Evolutionary conservation across 2,329 filamentous ascomycete genomes (phyloP).

Genomic region (Arthrobotrys sinensis): DNA sequence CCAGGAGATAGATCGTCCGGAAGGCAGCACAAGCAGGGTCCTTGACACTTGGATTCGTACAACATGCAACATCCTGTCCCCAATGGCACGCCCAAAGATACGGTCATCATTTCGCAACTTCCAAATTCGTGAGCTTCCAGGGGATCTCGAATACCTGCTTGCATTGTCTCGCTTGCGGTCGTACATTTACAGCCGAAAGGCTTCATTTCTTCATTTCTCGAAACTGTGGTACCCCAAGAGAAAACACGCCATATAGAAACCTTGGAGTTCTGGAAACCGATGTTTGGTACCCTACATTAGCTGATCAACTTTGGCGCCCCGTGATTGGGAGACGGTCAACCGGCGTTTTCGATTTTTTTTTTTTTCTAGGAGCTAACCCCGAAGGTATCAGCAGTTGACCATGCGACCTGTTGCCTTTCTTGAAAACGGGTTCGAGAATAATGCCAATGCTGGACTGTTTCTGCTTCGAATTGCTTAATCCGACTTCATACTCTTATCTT

Average conservation of each 20-base stretch:
- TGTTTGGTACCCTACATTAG: conserved; percentile 30
- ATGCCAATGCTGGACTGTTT: conserved; percentile 33
- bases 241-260: neutral
- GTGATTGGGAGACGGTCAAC: conserved; percentile 36
- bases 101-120: conserved; percentile 54
- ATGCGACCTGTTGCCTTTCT: conserved; percentile 53
- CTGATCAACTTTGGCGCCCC: conserved; percentile 2
- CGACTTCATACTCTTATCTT: conserved; percentile 54
- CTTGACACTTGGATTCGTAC: conserved; percentile 37
- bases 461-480: conserved; percentile 58
- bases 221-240: conserved; percentile 28
- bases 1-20: conserved; percentile 37
- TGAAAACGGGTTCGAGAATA: conserved; percentile 51
- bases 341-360: conserved; percentile 20
- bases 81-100: conserved; percentile 52
- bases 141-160: conserved; percentile 49
- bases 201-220: conserved; percentile 52
- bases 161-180: conserved; percentile 57
- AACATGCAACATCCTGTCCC: conserved; percentile 59
- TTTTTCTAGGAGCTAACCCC: conserved; percentile 1
- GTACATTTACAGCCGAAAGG: conserved; percentile 48
- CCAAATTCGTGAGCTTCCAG: conserved; percentile 49
- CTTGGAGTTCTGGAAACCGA: neutral
- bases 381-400: conserved; percentile 2
- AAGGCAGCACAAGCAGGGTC: conserved; percentile 56